Base-by-base conservation (phyloP, 2,329 filamentous ascomycete species). In the Botrytis medusae region DNA sequence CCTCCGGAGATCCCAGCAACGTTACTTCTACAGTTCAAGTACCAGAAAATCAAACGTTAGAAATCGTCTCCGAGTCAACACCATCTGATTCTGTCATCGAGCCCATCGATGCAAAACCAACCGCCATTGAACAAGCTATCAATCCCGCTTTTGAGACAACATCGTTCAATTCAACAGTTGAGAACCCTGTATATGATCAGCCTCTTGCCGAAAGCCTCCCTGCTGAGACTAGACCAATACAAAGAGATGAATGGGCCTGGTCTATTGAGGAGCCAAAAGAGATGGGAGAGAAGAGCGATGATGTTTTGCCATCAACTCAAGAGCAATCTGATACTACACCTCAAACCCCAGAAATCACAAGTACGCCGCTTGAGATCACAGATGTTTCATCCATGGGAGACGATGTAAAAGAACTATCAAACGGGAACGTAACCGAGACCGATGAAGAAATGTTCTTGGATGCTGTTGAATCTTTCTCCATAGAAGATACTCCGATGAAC, bases 401-500 rank as follows among this genome's bases (percentile, higher is more conserved):
- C 18, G 37, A 69, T 57, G 51, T 5, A 42, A 16, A 48, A n/a
- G 63, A 70, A 20, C 22, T 20, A 20, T 40, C 10, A 25, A 40
- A 61, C 34, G 40, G 34, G 29, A 14, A 48, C 54, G 1, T n/a
- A 22, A n/a, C 60, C 8, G 71, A 72, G 9, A n/a, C 40, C 46
- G 20, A 16, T 68, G 25, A 68, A 32, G 65, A 68, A 1, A 32
- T 14, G 34, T 69, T 69, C 54, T 57, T 25, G 1, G 48, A 57
- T n/a, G 65, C 51, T 57, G 54, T 34, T 20, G 68, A 70, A 70
- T 60, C 37, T 70, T 22, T 61, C 8, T 16, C 68, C 10, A 5
- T n/a, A 16, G 68, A 70, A 37, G 29, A 62, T 10, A 46, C 44
- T 61, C 4, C 22, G n/a, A 22, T 12, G 18, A 4, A 32, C 32